Evolutionary conservation across 805 yeast genomes (phyloP), one percentile per base, ranked within the genome.

Genomic region (Hanseniaspora nectarophila): DNA sequence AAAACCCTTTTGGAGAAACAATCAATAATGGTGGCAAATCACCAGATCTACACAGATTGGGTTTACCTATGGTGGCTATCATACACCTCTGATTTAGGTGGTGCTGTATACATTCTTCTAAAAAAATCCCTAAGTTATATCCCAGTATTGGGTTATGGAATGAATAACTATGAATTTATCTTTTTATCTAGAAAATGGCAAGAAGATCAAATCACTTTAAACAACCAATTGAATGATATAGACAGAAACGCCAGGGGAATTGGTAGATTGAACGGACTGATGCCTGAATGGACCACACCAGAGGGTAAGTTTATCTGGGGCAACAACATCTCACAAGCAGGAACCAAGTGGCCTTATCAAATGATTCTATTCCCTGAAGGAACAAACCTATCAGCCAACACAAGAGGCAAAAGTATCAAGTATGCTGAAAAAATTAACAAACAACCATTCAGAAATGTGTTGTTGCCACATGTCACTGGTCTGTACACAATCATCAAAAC

Each of bases 41-140:
- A 90, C 66, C 97, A 89, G 67, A 82, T 90, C 23, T 90, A 90
- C 64, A 80, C 90, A 3, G 98, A 90, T 64, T 90, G 98, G 98
- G 73, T 84, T 10, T 88, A 77, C 59, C 58, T 87, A 52, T 90
- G 98, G 98, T 90, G 85, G 78, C 55, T 85, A 20, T 71, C 85
- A 0, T 83, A 85, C 63, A 74, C 88, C 5, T 76, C 86, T 12
- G 65, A 73, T n/a, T 65, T 81, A 42, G 77, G 81, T 8, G 83
- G 82, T 35, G 72, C 76, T 45, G 71, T 89, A 9, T 78, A 74
- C 58, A 87, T 90, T 54, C 75, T 87, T 55, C 71, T 89, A 64
- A 90, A 90, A 65, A 85, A 81, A 55, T 78, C 95, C 20, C 70
- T 89, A 45, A 72, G 70, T 43, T 70, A 67, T 18, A 67, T 89